Base-by-base conservation (phyloP, 805 yeast genomes). In the Huiozyma sinensis region DNA sequence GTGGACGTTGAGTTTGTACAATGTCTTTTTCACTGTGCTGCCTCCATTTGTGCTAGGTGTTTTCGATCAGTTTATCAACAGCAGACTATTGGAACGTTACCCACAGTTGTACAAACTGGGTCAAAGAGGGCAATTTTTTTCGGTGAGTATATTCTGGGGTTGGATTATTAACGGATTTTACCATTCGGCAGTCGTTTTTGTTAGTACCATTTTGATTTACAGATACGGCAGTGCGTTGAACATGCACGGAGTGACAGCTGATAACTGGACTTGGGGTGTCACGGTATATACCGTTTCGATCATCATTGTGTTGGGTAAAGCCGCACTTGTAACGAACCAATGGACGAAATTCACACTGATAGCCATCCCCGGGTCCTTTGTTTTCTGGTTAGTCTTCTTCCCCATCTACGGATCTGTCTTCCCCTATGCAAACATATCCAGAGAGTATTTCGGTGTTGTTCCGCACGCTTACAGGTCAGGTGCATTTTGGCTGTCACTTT, bases 21-120 rank as follows among this genome's bases (percentile, higher is more conserved):
- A 94, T 58, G 95, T 94, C 8, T 73, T 94, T 43, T 92, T 90
- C 65, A 86, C 97, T 0, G 97, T 85, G 31, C 68, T 87, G 38
- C 99, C 99, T 3, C 98, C 99, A 0, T 85, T 92, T 65, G 94
- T 90, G 3, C 71, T 92, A 54, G 99, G 99, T 45, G 86, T 94
- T 5, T 88, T 92, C 68, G 99, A 92, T 64, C 98, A 92, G 64
- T 92, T 86, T 67, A 88, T 92, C 40, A 82, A 86, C 50, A 95
- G 97, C 17, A 72, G 95, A 50, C 73, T 90, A 57, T 69, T 94
- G 38, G 92, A 86, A 53, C 76, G 92, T 44, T 94, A 94, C 60
- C 97, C 99, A 0, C 95, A 85, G 57, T 68, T 94, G 41, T 92
- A 94, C 65, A 83, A 81, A 57, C 68, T 92, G 37, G 98, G 99